These are phyloP conservation scores for Eucalyptus cloeziana DNA, from an alignment of 345 rosid genomes.

Conservation along the genomic window DNA sequence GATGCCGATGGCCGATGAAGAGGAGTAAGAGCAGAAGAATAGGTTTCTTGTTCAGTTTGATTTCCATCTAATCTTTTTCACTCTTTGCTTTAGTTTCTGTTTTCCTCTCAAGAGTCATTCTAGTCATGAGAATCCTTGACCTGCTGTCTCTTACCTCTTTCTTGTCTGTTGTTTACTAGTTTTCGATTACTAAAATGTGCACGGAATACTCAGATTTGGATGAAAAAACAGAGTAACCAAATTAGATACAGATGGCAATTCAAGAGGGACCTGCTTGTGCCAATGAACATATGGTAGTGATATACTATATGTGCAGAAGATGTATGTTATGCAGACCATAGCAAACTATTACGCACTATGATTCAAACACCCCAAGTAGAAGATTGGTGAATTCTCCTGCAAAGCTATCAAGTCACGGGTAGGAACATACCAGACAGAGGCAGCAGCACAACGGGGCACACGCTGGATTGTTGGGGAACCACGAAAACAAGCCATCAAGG, in stretches of 20 bases:
- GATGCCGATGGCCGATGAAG: background rate
- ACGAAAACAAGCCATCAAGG: background rate
- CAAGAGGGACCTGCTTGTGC: background rate
- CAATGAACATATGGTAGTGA: background rate
- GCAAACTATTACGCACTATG: background rate
- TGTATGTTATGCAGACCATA: background rate
- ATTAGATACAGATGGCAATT: background rate
- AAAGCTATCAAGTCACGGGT: background rate
- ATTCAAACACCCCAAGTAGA: background rate
- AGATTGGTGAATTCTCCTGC: background rate
- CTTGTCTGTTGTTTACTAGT: background rate
- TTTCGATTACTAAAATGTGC: background rate
- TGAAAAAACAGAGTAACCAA: background rate
- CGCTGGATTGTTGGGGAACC: background rate
- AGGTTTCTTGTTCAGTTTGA: background rate
- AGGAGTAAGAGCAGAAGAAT: background rate
- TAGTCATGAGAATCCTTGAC: background rate
- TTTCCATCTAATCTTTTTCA: background rate
- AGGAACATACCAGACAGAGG: background rate
- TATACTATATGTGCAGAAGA: background rate
- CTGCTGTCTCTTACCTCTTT: background rate
- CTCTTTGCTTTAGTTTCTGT: background rate
- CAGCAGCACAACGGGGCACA: background rate
- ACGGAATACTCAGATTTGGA: background rate
- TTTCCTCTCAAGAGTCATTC: background rate